Percentiles rank a stretch among this genome's conserved stretches.
phyloP scores from a whole-genome alignment of 371 early-diverging fungal genomes.

The Rhizomucor miehei region DNA sequence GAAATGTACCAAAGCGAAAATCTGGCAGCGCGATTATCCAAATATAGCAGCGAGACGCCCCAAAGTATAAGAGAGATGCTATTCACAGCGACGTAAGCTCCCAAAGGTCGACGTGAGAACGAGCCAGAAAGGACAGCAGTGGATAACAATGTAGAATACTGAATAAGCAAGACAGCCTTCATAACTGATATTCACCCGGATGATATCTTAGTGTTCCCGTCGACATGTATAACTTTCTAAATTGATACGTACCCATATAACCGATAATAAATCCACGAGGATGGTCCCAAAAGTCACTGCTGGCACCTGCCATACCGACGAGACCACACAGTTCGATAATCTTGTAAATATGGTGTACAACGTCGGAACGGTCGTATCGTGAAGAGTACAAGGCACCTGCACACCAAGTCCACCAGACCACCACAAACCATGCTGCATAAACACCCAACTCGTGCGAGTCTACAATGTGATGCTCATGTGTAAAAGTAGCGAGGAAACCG shows the following conservation, averaged over 20 bases:
- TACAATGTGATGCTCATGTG: slow-evolving; percentile 48
- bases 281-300: slow-evolving; percentile 21
- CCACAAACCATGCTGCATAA: slow-evolving; percentile 57
- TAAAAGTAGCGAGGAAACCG: slow-evolving; percentile 49
- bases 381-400: slow-evolving; percentile 54
- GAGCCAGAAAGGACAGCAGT: slow-evolving; percentile 23
- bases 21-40: slow-evolving; percentile 21
- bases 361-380: slow-evolving; percentile 43
- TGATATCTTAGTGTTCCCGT: too few species aligned
- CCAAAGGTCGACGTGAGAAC: slow-evolving; percentile 22
- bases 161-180: slow-evolving; percentile 37
- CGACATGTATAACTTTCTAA: too few species aligned
- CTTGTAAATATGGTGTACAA: slow-evolving; percentile 48
- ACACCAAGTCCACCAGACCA: slow-evolving; percentile 64
- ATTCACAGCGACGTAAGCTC: slow-evolving; percentile 36
- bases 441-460: slow-evolving; percentile 24
- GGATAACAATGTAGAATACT: slow-evolving; percentile 33
- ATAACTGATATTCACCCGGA: slow-evolving; percentile 20
- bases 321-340: slow-evolving; percentile 43
- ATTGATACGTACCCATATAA: slow-evolving; percentile 36
- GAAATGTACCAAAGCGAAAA: slow-evolving; percentile 51
- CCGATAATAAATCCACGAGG: slow-evolving; percentile 45
- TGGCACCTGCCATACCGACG: slow-evolving; percentile 48
- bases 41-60: slow-evolving; percentile 39
- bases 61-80: slow-evolving; percentile 46